Percentiles rank a stretch among this genome's conserved stretches.
Conservation (phyloP, 805 yeast genomes). For the Hanseniaspora lindneri region DNA sequence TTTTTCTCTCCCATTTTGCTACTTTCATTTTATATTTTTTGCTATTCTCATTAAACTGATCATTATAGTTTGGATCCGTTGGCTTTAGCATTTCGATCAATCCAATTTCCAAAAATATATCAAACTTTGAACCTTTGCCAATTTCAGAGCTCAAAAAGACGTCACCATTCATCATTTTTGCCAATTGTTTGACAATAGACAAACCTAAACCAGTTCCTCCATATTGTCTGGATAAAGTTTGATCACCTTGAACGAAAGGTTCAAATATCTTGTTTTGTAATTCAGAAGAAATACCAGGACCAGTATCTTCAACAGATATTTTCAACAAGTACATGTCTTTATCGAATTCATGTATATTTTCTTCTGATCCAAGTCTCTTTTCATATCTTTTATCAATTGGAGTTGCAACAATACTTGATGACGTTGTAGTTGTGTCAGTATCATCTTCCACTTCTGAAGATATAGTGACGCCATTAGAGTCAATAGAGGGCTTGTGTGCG, state of each 20-base stretch:
- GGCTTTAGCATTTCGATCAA: slow-evolving; percentile 35
- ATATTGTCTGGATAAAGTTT: slow-evolving; percentile 74
- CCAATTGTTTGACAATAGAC: slow-evolving; percentile 79
- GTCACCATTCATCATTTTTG: slow-evolving; percentile 81
- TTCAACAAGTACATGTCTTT: slow-evolving; percentile 26
- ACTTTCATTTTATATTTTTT: slow-evolving; percentile 22
- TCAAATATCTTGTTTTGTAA: slow-evolving; percentile 80
- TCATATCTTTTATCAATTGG: not conserved
- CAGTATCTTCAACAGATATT: slow-evolving; percentile 75
- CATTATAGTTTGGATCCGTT: slow-evolving; percentile 39
- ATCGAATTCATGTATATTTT: slow-evolving; percentile 26
- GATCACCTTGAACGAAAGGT: slow-evolving; percentile 96
- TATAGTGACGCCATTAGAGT: not conserved
- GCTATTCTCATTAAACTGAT: slow-evolving; percentile 51
- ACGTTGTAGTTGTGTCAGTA: slow-evolving; percentile 16
- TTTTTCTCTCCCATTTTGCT: not conserved
- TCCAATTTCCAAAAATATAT: slow-evolving; percentile 62
- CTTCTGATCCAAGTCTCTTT: slow-evolving; percentile 27
- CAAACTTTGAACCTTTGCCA: slow-evolving; percentile 77
- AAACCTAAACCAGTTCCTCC: slow-evolving; percentile 96
- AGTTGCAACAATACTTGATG: slow-evolving; percentile 6
- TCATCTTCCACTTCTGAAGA: slow-evolving; percentile 15
- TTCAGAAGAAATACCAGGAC: slow-evolving; percentile 83
- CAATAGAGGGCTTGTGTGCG: not conserved
- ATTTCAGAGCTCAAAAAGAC: slow-evolving; percentile 59